Conservation (phyloP, 768 basidiomycete genomes). For the Panaeolus cyanescens region DNA sequence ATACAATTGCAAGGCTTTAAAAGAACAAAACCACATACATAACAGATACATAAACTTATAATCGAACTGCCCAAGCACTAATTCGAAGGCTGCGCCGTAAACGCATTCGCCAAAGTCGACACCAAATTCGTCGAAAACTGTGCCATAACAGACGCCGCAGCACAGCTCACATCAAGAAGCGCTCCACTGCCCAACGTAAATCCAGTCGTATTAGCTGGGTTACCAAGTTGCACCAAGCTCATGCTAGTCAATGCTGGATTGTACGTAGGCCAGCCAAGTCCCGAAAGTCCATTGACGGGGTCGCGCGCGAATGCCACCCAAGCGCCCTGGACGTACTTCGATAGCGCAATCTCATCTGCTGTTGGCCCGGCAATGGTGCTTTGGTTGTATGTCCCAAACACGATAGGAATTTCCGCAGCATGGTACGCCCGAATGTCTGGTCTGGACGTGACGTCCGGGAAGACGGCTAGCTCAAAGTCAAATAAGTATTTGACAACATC, state of each 20-base stretch:
- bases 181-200: constrained; percentile 14
- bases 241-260: constrained; percentile 9
- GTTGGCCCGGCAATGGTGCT: constrained; percentile 23
- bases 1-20: no score
- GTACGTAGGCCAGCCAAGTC: constrained; percentile 24
- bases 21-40: neutral
- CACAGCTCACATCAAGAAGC: constrained; percentile 18
- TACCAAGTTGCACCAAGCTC: constrained; percentile 22
- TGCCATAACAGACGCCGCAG: neutral
- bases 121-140: constrained; percentile 5
- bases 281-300: constrained; percentile 28
- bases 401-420: constrained; percentile 38
- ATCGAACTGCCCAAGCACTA: no score
- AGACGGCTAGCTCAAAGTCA: constrained; percentile 26
- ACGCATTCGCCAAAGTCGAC: neutral
- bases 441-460: constrained; percentile 34
- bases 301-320: constrained; percentile 48
- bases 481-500: neutral
- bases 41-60: no score
- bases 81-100: neutral
- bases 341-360: constrained; percentile 28
- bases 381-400: constrained; percentile 37
- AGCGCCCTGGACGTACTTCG: constrained; percentile 34
- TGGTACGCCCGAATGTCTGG: constrained; percentile 39
- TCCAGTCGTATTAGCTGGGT: constrained; percentile 18